Percentiles rank a stretch among this genome's conserved stretches.
Conservation (phyloP, 1,284 basidiomycete species). For the Phlebopus sp. region DNA sequence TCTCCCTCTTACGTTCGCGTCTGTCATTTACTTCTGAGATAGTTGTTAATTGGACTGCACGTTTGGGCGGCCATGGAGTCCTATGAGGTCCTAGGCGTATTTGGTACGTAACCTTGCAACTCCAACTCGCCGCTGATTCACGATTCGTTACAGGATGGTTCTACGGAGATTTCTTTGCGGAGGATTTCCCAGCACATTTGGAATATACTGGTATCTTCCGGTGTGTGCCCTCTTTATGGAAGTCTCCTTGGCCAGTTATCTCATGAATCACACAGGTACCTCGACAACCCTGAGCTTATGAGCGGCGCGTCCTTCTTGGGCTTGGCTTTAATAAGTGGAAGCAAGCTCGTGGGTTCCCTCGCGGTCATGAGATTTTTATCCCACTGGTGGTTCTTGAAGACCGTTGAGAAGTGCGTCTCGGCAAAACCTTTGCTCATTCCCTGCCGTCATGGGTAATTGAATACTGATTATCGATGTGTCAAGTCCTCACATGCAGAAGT, state of each 20-base stretch:
- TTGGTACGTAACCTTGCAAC: conserved; percentile 48
- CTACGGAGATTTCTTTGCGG: conserved; percentile 97
- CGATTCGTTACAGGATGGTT: conserved; percentile 72
- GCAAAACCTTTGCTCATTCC: not conserved
- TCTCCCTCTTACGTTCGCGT: conserved; percentile 1
- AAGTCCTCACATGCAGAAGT: conserved; percentile 95
- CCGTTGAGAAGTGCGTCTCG: conserved; percentile 75
- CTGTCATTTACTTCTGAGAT: conserved; percentile 4
- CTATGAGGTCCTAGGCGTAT: conserved; percentile 90
- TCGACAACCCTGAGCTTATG: conserved; percentile 96
- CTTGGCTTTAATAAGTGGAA: conserved; percentile 85
- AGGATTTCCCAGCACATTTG: conserved; percentile 86
- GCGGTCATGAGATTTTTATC: conserved; percentile 82
- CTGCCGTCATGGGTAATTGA: not conserved
- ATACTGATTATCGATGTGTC: conserved; percentile 4
- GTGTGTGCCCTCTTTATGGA: conserved; percentile 40
- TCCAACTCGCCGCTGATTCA: conserved; percentile 3
- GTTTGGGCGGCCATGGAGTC: conserved; percentile 89
- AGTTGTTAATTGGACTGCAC: conserved; percentile 88
- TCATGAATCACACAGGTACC: conserved; percentile 20
- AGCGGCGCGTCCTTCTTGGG: conserved; percentile 96
- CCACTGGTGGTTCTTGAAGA: conserved; percentile 90
- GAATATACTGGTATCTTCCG: conserved; percentile 97
- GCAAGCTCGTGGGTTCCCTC: conserved; percentile 81
- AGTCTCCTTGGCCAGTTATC: not conserved